Evolutionary conservation across 1,139 yeast genomes (phyloP).

Genomic region (Pneumocystis carinii): DNA sequence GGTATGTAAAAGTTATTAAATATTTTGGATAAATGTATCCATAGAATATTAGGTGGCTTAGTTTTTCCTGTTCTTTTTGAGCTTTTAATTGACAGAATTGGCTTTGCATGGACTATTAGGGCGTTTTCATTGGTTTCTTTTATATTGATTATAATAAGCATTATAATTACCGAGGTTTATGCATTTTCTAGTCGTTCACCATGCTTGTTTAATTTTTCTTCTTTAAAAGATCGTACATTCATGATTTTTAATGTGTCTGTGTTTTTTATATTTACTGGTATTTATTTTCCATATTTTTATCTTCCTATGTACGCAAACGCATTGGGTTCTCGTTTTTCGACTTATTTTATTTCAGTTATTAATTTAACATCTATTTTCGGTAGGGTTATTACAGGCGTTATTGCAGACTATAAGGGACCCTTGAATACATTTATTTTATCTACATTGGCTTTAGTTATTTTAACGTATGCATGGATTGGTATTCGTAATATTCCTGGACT

Average conservation of each 20-base stretch:
- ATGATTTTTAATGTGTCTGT: constrained; percentile 20
- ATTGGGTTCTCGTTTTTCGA: constrained; percentile 13
- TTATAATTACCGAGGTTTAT: not conserved
- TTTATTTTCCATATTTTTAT: constrained; percentile 26
- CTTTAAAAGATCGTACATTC: constrained; percentile 19
- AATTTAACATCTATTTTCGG: constrained; percentile 38
- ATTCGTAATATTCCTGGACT: constrained; percentile 14
- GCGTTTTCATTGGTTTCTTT: not conserved
- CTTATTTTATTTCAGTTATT: constrained; percentile 31
- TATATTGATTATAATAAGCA: not conserved
- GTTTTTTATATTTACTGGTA: constrained; percentile 23
- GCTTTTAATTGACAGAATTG: constrained; percentile 20
- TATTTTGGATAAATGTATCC: not conserved
- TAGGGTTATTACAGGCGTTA: constrained; percentile 34
- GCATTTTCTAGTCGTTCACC: not conserved
- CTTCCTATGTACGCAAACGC: constrained; percentile 21
- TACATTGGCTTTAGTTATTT: constrained; percentile 18
- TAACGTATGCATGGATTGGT: constrained; percentile 21
- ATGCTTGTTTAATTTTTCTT: not conserved
- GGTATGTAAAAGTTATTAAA: not conserved
- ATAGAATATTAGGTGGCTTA: constrained; percentile 20
- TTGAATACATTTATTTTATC: constrained; percentile 29
- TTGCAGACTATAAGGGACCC: constrained; percentile 34
- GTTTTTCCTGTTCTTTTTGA: constrained; percentile 22
- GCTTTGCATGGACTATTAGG: constrained; percentile 22